Conservation (phyloP, 2,329 filamentous ascomycete species). For the Colletotrichum lentis region DNA sequence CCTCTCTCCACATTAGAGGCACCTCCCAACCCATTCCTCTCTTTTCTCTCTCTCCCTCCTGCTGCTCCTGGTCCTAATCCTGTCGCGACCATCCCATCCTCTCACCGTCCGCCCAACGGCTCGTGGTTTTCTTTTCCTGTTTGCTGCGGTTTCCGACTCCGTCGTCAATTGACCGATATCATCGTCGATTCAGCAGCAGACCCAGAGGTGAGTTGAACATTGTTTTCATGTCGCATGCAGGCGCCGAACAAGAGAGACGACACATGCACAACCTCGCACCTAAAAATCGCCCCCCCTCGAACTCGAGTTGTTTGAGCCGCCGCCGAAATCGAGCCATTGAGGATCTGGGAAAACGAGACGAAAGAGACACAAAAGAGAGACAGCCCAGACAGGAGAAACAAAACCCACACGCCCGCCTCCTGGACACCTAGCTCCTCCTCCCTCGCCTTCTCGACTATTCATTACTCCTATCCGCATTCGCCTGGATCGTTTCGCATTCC, state of each 20-base stretch:
- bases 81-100: constrained; percentile 39
- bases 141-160: constrained; percentile 35
- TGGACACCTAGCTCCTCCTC: constrained; percentile 8
- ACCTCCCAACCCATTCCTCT: constrained; percentile 40
- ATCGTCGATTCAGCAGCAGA: constrained; percentile 13
- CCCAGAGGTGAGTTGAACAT: constrained; percentile 19
- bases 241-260: constrained; percentile 14
- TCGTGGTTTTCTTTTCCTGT: constrained; percentile 39
- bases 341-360: constrained; percentile 23
- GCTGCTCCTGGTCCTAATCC: constrained; percentile 36
- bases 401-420: neutral
- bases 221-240: neutral
- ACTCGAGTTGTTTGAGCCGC: constrained; percentile 1
- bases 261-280: constrained; percentile 1
- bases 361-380: constrained; percentile 31
- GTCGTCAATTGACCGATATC: constrained; percentile 32
- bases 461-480: constrained; percentile 12
- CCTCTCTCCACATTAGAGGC: constrained; percentile 40
- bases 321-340: constrained; percentile 27
- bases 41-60: constrained; percentile 38
- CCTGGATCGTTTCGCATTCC: constrained; percentile 30
- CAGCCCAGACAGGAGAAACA: constrained; percentile 15
- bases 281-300: neutral
- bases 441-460: constrained; percentile 23
- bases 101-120: constrained; percentile 35